phyloP scores from a whole-genome alignment of 2,329 filamentous ascomycete species.

The Annulohypoxylon truncatum region DNA sequence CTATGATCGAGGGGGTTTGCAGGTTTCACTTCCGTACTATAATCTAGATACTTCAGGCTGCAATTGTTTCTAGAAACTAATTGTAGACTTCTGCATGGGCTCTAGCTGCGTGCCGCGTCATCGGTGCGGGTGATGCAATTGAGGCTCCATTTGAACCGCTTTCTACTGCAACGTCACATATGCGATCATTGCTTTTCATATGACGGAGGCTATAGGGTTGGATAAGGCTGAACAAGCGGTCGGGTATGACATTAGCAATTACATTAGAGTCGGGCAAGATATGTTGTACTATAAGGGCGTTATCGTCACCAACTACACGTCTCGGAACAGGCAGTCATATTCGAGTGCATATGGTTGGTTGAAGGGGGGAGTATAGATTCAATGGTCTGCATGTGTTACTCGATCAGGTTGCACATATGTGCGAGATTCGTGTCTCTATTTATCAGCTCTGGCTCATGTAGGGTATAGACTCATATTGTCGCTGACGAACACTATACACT shows the following conservation, averaged over 20 bases:
- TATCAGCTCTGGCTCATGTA: slow-evolving; percentile 1
- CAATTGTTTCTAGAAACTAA: slow-evolving; percentile 4
- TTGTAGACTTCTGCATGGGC: slow-evolving; percentile 21
- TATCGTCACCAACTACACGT: neutral
- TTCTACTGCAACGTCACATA: slow-evolving; percentile 25
- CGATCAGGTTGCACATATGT: neutral
- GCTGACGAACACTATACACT: slow-evolving; percentile 24
- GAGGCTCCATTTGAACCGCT: slow-evolving; percentile 24
- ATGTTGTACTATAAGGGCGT: neutral
- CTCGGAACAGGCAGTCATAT: neutral
- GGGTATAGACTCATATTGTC: slow-evolving; percentile 2
- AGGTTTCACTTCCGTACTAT: neutral
- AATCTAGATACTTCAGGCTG: neutral
- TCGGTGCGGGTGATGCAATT: slow-evolving; percentile 24
- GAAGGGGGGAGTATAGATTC: neutral
- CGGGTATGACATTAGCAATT: neutral
- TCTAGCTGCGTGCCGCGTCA: slow-evolving; percentile 29
- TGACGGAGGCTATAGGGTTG: slow-evolving; percentile 5
- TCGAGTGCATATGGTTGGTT: neutral
- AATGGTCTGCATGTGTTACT: neutral
- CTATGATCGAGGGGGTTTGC: no score
- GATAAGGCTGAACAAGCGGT: slow-evolving; percentile 22
- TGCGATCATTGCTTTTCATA: neutral
- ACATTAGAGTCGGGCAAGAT: neutral
- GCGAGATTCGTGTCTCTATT: slow-evolving; percentile 8